Conservation (phyloP, 225 moss, liverwort and hornwort species). For the Ulota crispa region DNA sequence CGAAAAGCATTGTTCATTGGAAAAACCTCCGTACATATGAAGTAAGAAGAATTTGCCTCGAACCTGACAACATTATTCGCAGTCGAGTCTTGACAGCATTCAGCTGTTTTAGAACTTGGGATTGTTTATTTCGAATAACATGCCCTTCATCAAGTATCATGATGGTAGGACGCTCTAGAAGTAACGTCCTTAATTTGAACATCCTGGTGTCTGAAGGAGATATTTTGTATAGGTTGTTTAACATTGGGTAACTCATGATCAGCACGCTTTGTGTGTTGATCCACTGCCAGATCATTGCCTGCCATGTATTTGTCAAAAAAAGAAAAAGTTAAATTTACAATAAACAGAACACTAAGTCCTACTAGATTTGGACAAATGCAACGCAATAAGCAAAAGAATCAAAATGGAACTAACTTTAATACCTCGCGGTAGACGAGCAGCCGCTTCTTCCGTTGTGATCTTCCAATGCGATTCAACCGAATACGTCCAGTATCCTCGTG, state of each 20-base stretch:
- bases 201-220: conserved; percentile 21
- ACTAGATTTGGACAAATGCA: conserved; percentile 14
- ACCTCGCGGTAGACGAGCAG: conserved; percentile 44
- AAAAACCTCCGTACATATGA: conserved; percentile 13
- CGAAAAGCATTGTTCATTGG: neutral
- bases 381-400: neutral
- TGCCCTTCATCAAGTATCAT: conserved; percentile 84
- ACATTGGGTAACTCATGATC: conserved; percentile 56
- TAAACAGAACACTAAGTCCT: neutral
- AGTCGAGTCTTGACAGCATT: conserved; percentile 73
- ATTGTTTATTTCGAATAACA: conserved; percentile 66
- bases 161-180: conserved; percentile 39
- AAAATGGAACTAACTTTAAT: conserved; percentile 3
- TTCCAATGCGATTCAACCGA: conserved; percentile 24
- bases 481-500: conserved; percentile 56
- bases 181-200: conserved; percentile 34
- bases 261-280: conserved; percentile 43
- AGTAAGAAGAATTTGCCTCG: conserved; percentile 25
- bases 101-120: conserved; percentile 64
- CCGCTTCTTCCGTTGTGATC: conserved; percentile 15
- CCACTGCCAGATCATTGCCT: conserved; percentile 57
- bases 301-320: conserved; percentile 21
- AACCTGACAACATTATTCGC: conserved; percentile 77
- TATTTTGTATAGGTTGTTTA: conserved; percentile 30
- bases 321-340: conserved; percentile 1